Base-by-base conservation (phyloP, 2,329 filamentous ascomycete genomes). In the Cadophora sp. region DNA sequence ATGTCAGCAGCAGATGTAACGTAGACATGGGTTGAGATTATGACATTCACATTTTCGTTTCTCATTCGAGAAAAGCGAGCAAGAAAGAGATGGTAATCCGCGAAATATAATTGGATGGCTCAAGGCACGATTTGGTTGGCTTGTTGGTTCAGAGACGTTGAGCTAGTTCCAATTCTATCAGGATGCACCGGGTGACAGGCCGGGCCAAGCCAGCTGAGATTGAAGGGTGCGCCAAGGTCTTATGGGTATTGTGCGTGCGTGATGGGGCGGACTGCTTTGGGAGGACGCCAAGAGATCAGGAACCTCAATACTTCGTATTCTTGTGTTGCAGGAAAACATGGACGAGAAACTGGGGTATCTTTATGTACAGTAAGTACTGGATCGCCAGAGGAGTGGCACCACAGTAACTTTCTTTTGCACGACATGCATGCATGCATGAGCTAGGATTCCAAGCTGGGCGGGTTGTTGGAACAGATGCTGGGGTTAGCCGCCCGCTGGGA, bases 221-320 rank as follows among this genome's bases (percentile, higher is more conserved):
- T 16, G 16, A 48, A 31, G 63, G 27, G 37, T 40, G 29, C 26
- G 56, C 43, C 64, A 40, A 60, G 55, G 14, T 6, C 22, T 6
- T n/a, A 53, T 65, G 64, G 64, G 55, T 60, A 40, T 55, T 61
- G 55, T 50, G 55, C 64, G 64, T 7, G 27, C 64, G 64, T 7
- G 27, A 22, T 53, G 50, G 26, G 53, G 6, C 40, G 27, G 8
- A 4, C 34, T 40, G 14, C 19, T 40, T n/a, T 24, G 19, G 31
- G 55, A 37, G 22, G 43, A 31, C 51, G 51, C 51, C 51, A 55
- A 55, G 51, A 16, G 16, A 12, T n/a, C 31, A 31, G 51, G 3
- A 55, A 55, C 27, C 14, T 55, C 14, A 55, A n/a, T n/a, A n/a
- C n/a, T n/a, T n/a, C n/a, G 24, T 9, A 31, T 55, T n/a, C 26